Base-by-base conservation (phyloP, 768 basidiomycete species). In the Phaeotremella skinneri region DNA sequence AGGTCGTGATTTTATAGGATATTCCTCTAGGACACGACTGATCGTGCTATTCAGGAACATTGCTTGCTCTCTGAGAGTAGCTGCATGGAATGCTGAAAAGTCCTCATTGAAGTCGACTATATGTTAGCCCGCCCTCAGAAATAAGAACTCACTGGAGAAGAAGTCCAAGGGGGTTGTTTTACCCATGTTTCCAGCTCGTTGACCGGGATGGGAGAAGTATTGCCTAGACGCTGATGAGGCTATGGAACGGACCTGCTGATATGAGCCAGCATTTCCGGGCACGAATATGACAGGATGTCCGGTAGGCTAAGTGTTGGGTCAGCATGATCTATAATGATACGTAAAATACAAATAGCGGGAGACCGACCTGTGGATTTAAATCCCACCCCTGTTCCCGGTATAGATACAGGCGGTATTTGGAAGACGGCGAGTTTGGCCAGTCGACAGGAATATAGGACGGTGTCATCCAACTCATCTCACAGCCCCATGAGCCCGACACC, bases 21-120 rank as follows among this genome's bases (percentile, higher is more conserved):
- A 67, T 39, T 54, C 42, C 9, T 21, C 37, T 3, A 66, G 41
- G 17, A 68, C 54, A 5, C 1, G 84, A 83, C 74, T 76, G 58
- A 96, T 84, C 14, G 87, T 87, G 42, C 81, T 79, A 31, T 83
- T 78, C 13, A 89, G 82, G 77, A 91, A 98, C 26, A 80, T 76
- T 21, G 85, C 87, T 77, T 99, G 88, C 3, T 89, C 84, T 59
- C 86, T 83, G 11, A 98, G 81, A 0, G 94, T 98, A 0, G 87
- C 82, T 0, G 90, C 90, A 78, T 97, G 91, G 67, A 98, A 89
- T 0, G 96, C 96, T 7, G 91, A 92, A 31, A 97, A 84, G 68
- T 97, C 96, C 77, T 97, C 96, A 70, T 97, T 96, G 80, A 91
- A 93, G 72, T 98, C 93, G 68, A 91, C 91, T 90, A 67, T 14